Evolutionary conservation across 495 filamentous ascomycete genomes (phyloP), one percentile per base, ranked within the genome.

Genomic region (Xylaria grammica): DNA sequence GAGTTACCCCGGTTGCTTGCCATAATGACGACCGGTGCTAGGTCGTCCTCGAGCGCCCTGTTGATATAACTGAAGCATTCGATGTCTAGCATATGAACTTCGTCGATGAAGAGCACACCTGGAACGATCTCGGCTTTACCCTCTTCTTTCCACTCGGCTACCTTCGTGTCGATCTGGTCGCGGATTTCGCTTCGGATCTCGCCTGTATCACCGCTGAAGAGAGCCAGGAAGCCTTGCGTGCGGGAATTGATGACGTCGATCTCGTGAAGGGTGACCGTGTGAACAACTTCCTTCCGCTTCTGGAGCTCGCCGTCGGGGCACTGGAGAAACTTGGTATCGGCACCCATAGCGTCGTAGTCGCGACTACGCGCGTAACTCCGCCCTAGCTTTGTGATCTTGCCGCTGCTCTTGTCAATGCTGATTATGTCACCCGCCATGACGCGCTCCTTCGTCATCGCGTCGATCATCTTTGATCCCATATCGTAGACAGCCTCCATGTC

Each of bases 401-500:
- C 96, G 1, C 91, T 95, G 3, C 94, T 92, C 81, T 97, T 98
- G 77, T 99, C 96, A 72, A 99, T 97, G 48, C 90, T 94, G 63
- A 99, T 97, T 62, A 99, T 90, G 77, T 99, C 95, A 64, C 95
- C 95, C 7, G 96, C 96, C 86, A 97, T 96, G 48, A 99, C 92
- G 59, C 94, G 93, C 81, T 99, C 95, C 78, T 97, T 97, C 63
- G 92, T 96, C 90, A 99, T 97, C 44, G 93, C 90, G 69, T 99
- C 96, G 67, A 99, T 97, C 96, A 98, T 97, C 79, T 98, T 97
- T 58, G 89, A 93, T 44, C 95, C 95, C 92, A 99, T 95, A 68
- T 99, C 95, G 83, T 97, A 99, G 69, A 98, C 92, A 20, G 95
- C 97, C 78, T 99, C 95, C 95, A 99, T 99, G 73, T 99, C 96